Base-by-base conservation (phyloP, 2,329 filamentous ascomycete species). In the Clonostachys chloroleuca region DNA sequence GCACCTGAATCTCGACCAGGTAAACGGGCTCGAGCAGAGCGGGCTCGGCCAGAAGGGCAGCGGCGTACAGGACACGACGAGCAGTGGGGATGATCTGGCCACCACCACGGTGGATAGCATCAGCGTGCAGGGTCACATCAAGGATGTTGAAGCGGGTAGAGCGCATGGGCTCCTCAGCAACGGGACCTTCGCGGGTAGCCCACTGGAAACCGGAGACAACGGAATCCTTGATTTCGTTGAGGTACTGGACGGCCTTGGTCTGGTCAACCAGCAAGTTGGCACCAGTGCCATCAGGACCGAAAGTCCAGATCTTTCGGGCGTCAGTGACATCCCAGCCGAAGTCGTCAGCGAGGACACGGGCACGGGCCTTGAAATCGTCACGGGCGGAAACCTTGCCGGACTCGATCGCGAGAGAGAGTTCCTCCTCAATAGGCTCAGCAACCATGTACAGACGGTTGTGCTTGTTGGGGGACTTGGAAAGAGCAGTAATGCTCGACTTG, bases 381-480 rank as follows among this genome's bases (percentile, higher is more conserved):
- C 92, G 90, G 58, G 94, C 89, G 66, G 75, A 80, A 71, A 99
- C 91, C 81, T 91, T 94, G 79, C 94, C 94, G 47, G 68, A 58
- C 80, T 99, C 94, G 57, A 99, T 99, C 65, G 87, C 89, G 66
- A 84, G 83, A 62, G 89, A 81, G 52, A 99, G 86, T 62, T 97
- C 94, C 83, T 99, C 94, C 42, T 83, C 83, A 48, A 99, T 81
- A 62, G 94, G 94, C 76, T 91, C 78, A 56, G 94, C 94, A 73
- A 82, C 83, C 77, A 99, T 86, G 82, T 97, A 99, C 52, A 99
- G 83, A 91, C 94, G 92, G 84, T 99, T 99, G 88, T 99, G 94
- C 90, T 99, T 99, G 89, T 99, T 99, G 79, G 94, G 94, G 43
- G 94, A 99, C 83, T 99, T 99, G 75, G 94, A 97, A 65, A 99